Conservation (phyloP, 352 stramenopile species). For the Phytophthora cactorum region DNA sequence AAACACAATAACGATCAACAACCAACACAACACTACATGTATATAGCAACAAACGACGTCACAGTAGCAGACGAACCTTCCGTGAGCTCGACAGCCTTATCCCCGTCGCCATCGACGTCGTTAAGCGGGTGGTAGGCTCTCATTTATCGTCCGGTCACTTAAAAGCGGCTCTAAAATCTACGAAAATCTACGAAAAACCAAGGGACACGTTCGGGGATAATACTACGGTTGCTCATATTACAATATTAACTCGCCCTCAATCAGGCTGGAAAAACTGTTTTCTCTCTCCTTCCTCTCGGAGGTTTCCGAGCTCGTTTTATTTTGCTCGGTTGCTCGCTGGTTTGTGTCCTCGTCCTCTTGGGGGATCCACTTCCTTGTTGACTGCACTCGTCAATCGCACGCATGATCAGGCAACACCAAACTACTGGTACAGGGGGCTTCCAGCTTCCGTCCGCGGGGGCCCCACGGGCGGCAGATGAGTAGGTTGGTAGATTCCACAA, state of each 20-base stretch:
- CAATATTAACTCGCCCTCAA: slow-evolving; percentile 47
- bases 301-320: slow-evolving; percentile 20
- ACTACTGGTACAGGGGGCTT: slow-evolving; percentile 44
- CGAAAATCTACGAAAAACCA: neutral
- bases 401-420: slow-evolving; percentile 42
- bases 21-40: neutral
- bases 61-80: slow-evolving; percentile 39
- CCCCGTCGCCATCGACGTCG: slow-evolving; percentile 4
- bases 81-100: slow-evolving; percentile 35
- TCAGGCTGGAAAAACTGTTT: slow-evolving; percentile 37
- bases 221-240: slow-evolving; percentile 54
- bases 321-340: slow-evolving; percentile 9
- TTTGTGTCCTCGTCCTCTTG: slow-evolving; percentile 2
- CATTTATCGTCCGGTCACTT: slow-evolving; percentile 19
- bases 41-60: neutral
- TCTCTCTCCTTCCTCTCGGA: slow-evolving; percentile 44
- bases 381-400: slow-evolving; percentile 51
- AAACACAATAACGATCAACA: slow-evolving; percentile 8
- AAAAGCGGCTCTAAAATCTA: slow-evolving; percentile 10
- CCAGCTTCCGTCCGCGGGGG: slow-evolving; percentile 38
- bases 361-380: slow-evolving; percentile 29
- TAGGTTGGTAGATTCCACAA: slow-evolving; percentile 12
- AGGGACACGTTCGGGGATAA: slow-evolving; percentile 27
- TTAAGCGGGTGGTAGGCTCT: slow-evolving; percentile 44
- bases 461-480: slow-evolving; percentile 24